Percentiles rank a stretch among this genome's conserved stretches.
Conservation (phyloP, 257 asterid species). For the Nicotiana otophora region DNA sequence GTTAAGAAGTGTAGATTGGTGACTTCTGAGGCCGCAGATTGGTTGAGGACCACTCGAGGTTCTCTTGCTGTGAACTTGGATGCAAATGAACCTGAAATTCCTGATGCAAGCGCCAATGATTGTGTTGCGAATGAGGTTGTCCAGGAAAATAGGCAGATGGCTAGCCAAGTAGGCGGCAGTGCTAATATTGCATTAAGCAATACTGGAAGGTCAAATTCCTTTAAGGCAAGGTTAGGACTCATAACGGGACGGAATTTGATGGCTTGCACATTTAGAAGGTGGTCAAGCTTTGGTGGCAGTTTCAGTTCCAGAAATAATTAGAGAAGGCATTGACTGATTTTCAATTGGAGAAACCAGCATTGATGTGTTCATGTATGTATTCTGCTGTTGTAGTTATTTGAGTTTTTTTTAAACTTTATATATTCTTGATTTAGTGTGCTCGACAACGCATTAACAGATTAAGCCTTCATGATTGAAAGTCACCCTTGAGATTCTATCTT, state of each 20-base stretch:
- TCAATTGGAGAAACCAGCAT: too few species aligned
- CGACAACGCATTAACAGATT: background rate
- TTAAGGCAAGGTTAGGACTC: slow-evolving; percentile 60
- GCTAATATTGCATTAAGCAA: slow-evolving; percentile 27
- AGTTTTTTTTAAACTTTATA: background rate
- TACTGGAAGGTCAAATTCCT: slow-evolving; percentile 54
- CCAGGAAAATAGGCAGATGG: slow-evolving; percentile 19
- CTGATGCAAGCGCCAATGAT: slow-evolving; percentile 44
- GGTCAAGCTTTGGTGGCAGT: slow-evolving; percentile 65
- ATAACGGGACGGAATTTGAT: slow-evolving; percentile 54
- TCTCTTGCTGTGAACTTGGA: slow-evolving; percentile 72
- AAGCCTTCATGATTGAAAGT: background rate
- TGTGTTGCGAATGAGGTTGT: slow-evolving; percentile 36
- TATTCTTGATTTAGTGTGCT: background rate
- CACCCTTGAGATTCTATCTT: background rate
- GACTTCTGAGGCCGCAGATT: slow-evolving; percentile 67
- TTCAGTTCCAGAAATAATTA: slow-evolving; percentile 39
- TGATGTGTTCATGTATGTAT: background rate
- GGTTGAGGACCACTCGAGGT: slow-evolving; percentile 68
- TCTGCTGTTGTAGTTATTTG: background rate
- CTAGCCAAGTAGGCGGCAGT: slow-evolving; percentile 15
- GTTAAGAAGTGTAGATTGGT: slow-evolving; percentile 87
- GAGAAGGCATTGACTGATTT: slow-evolving; percentile 20
- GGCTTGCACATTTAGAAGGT: slow-evolving; percentile 58
- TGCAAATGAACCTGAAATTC: slow-evolving; percentile 43